Conservation (phyloP, 768 basidiomycete species). For the Kondoa malvinella region DNA sequence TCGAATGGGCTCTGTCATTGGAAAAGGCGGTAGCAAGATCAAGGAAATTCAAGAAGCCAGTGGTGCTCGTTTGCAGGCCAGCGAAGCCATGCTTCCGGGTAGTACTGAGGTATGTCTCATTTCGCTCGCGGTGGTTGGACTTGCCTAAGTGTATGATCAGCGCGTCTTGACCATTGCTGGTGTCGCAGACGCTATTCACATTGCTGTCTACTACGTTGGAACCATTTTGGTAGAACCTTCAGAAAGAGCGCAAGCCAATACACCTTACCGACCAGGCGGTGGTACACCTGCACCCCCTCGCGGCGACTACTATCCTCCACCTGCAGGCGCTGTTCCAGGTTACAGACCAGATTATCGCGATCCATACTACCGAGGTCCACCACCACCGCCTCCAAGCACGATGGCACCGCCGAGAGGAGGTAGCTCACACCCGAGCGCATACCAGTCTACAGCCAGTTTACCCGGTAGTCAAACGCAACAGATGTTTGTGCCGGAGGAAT, state of each 20-base stretch:
- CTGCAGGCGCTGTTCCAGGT: neutral
- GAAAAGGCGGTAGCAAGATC: conserved; percentile 92
- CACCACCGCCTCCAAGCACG: conserved; percentile 12
- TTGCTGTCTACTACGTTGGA: conserved; percentile 97
- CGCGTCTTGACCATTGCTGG: conserved; percentile 94
- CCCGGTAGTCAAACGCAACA: conserved; percentile 75
- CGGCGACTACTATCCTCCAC: conserved; percentile 7
- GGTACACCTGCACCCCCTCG: neutral
- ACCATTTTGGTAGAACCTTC: conserved; percentile 64
- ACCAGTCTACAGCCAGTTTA: conserved; percentile 41
- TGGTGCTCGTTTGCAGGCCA: conserved; percentile 86
- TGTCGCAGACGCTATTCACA: conserved; percentile 97
- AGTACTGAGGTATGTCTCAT: conserved; percentile 71
- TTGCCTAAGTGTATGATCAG: conserved; percentile 35
- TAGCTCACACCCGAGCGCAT: conserved; percentile 29
- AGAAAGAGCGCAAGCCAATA: conserved; percentile 37
- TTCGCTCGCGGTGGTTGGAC: neutral
- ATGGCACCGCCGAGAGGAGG: conserved; percentile 11
- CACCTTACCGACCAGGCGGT: conserved; percentile 15
- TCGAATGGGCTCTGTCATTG: conserved; percentile 97
- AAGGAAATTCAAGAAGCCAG: conserved; percentile 99
- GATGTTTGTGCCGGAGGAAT: conserved; percentile 93
- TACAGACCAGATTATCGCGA: neutral
- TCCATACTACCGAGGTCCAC: conserved; percentile 10
- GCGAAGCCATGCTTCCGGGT: conserved; percentile 94